Percentiles rank a stretch among this genome's conserved stretches.
Conservation (phyloP, 352 stramenopile genomes). For the Phytophthora crassamura region DNA sequence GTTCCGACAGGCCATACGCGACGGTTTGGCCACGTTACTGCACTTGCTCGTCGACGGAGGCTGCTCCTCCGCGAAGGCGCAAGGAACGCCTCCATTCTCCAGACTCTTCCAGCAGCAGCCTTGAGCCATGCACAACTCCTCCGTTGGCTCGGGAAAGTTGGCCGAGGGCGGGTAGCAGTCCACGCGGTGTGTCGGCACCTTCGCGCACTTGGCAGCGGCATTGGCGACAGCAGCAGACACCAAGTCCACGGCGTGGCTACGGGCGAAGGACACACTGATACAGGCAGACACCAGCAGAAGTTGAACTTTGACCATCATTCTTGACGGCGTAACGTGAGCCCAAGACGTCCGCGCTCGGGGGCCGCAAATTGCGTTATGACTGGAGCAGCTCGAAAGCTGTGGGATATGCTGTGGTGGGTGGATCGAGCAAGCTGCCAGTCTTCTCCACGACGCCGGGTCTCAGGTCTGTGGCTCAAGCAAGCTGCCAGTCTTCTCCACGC, state of each 20-base stretch:
- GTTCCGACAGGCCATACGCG: slow-evolving; percentile 78
- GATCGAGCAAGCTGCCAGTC: slow-evolving; percentile 2
- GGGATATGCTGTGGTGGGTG: not conserved
- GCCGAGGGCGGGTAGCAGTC: slow-evolving; percentile 74
- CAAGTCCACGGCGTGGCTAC: slow-evolving; percentile 13
- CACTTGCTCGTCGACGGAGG: slow-evolving; percentile 36
- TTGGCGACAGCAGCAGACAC: slow-evolving; percentile 8
- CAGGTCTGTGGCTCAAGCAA: slow-evolving; percentile 4
- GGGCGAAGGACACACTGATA: slow-evolving; percentile 12
- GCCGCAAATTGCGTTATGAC: slow-evolving; percentile 40
- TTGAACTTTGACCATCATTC: slow-evolving; percentile 36
- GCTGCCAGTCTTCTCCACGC: slow-evolving; percentile 9
- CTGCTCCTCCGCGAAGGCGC: slow-evolving; percentile 56
- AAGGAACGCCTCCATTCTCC: slow-evolving; percentile 61
- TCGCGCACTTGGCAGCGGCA: slow-evolving; percentile 32
- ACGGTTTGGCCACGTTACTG: slow-evolving; percentile 39
- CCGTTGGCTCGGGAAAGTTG: slow-evolving; percentile 74
- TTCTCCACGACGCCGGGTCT: slow-evolving; percentile 23
- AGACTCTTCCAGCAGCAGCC: slow-evolving; percentile 85
- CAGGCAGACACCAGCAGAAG: slow-evolving; percentile 21
- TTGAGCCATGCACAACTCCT: slow-evolving; percentile 83
- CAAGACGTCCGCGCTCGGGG: slow-evolving; percentile 2
- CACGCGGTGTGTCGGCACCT: slow-evolving; percentile 46
- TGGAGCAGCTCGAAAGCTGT: not conserved
- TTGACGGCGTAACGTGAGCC: slow-evolving; percentile 1